A percentile compares a stretch with the other conserved stretches of the same genome.
Evolutionary conservation across 768 basidiomycete genomes (phyloP).

Genomic region (Scleroderma citrinum): DNA sequence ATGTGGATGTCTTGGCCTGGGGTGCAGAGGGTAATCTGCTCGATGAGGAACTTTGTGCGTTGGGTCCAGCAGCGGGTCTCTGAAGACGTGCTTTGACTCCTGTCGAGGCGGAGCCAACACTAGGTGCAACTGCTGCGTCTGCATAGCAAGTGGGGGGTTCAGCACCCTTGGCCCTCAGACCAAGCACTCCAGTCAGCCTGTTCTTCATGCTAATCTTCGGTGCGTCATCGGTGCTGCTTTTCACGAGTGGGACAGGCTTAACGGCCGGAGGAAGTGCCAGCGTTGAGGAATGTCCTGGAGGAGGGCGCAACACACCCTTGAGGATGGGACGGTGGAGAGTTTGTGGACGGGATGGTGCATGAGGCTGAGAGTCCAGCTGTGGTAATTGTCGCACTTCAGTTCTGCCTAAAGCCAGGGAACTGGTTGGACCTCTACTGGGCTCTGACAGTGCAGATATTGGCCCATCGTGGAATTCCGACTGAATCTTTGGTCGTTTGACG

Average conservation of each 20-base stretch:
- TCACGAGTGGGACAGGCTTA: background rate
- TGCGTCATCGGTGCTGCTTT: background rate
- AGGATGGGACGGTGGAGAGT: constrained; percentile 10
- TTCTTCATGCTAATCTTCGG: constrained; percentile 4
- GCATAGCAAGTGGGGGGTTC: background rate
- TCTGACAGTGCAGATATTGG: constrained; percentile 5
- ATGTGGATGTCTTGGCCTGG: background rate
- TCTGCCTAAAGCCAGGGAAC: background rate
- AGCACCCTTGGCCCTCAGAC: background rate
- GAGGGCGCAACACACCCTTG: constrained; percentile 25
- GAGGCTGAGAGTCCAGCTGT: background rate
- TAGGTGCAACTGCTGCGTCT: background rate
- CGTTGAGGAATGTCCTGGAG: constrained; percentile 9
- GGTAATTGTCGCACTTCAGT: background rate
- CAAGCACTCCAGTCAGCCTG: constrained; percentile 8
- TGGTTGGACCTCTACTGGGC: background rate
- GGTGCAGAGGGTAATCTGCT: constrained; percentile 1
- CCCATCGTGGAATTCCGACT: constrained; percentile 9
- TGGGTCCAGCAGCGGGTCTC: background rate
- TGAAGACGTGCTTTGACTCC: constrained; percentile 2
- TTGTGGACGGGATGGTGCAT: background rate
- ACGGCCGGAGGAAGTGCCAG: background rate
- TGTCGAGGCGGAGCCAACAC: background rate
- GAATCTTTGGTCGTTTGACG: constrained; percentile 21
- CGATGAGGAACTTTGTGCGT: background rate